Percentiles rank a stretch among this genome's conserved stretches.
Conservation (phyloP, 2,329 filamentous ascomycete species). For the Conoideocrella luteorostrata region DNA sequence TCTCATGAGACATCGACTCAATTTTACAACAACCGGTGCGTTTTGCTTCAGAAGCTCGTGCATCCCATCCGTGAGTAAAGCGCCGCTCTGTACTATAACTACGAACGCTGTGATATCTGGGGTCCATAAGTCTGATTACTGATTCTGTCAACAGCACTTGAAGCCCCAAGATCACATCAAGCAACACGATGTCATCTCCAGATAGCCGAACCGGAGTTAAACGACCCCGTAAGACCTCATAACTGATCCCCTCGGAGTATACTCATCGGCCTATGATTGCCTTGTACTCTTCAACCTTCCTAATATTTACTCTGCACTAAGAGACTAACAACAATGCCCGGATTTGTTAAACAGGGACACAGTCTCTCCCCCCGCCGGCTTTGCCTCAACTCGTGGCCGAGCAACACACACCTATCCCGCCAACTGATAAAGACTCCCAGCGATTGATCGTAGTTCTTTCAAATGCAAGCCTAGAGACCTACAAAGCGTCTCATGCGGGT, state of each 20-base stretch:
- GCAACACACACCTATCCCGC: constrained; percentile 77
- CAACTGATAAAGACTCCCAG: constrained; percentile 83
- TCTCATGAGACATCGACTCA: constrained; percentile 1
- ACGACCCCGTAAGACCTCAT: constrained; percentile 33
- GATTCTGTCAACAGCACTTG: too few relatives aligned
- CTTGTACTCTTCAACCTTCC: too few relatives aligned
- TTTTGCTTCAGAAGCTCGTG: background rate
- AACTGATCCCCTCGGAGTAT: background rate
- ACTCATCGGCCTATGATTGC: too few relatives aligned
- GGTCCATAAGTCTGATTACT: too few relatives aligned
- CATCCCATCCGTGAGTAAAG: too few relatives aligned
- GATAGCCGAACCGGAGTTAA: constrained; percentile 36
- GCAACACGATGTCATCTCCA: constrained; percentile 30
- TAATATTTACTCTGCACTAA: background rate
- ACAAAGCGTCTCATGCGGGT: constrained; percentile 78
- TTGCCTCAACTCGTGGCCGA: constrained; percentile 91
- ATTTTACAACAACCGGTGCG: too few relatives aligned
- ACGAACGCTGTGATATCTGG: too few relatives aligned
- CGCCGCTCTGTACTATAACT: too few relatives aligned
- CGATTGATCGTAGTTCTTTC: constrained; percentile 92
- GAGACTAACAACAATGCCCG: background rate
- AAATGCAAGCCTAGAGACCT: constrained; percentile 95
- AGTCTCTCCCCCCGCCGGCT: constrained; percentile 86
- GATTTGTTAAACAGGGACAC: constrained; percentile 58
- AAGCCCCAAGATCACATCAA: too few relatives aligned